Percentiles rank a stretch among this genome's conserved stretches.
Evolutionary conservation across 192 early-diverging fungal genomes (phyloP).

Genomic region (Globomyces pollinis-pini): DNA sequence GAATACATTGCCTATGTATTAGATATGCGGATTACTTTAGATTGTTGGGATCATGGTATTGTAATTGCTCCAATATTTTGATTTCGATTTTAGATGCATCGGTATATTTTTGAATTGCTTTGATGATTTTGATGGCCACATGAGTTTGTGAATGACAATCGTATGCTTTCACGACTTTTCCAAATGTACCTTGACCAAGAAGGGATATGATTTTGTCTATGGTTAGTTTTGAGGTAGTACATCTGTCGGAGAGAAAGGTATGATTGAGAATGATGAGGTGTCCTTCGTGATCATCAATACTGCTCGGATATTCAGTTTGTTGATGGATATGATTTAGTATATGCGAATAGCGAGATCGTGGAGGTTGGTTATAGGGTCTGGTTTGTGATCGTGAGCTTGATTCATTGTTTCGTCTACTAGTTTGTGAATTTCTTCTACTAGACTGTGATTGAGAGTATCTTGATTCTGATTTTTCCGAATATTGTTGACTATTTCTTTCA

Average conservation of each 20-base stretch:
- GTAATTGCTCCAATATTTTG: constrained; percentile 71
- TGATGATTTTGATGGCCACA: constrained; percentile 88
- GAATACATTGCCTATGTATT: constrained; percentile 72
- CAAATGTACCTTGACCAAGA: constrained; percentile 96
- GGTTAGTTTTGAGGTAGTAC: neutral
- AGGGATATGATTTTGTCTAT: constrained; percentile 74
- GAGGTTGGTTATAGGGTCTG: too few species aligned
- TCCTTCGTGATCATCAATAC: constrained; percentile 7
- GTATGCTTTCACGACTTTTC: constrained; percentile 87
- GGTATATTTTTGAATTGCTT: constrained; percentile 87
- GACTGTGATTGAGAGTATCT: too few species aligned
- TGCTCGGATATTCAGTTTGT: neutral
- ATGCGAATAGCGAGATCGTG: too few species aligned
- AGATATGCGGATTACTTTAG: constrained; percentile 54
- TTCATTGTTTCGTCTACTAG: too few species aligned
- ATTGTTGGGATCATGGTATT: constrained; percentile 73
- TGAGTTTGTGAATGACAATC: constrained; percentile 38
- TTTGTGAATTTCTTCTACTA: too few species aligned
- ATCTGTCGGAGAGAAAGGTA: neutral
- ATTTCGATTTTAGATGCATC: constrained; percentile 90
- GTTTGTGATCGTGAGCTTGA: too few species aligned
- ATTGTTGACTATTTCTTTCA: too few species aligned
- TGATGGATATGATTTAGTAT: neutral
- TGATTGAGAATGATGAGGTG: constrained; percentile 6
- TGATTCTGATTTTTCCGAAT: too few species aligned